phyloP scores from a whole-genome alignment of 441 rosid species.

The Pelargonium australe region DNA sequence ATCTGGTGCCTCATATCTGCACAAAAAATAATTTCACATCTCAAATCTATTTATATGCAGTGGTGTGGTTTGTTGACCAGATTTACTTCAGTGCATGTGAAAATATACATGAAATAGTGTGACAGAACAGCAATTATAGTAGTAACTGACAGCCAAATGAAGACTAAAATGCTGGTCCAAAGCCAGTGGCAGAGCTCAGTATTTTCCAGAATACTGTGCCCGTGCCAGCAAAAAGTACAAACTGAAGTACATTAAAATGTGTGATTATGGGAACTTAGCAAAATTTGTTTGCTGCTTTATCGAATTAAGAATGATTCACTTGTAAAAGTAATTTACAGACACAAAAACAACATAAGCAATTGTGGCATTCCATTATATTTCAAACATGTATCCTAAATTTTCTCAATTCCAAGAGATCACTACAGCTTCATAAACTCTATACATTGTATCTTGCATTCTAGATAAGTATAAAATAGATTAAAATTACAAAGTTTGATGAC shows the following conservation, averaged over 20 bases:
- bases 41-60: slow-evolving; percentile 18
- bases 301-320: neutral
- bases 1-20: slow-evolving; percentile 61
- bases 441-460: too few species aligned
- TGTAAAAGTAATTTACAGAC: too few species aligned
- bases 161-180: neutral
- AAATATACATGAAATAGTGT: neutral
- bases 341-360: too few species aligned
- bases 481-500: too few species aligned
- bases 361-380: too few species aligned
- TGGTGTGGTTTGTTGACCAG: slow-evolving; percentile 5
- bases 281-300: neutral
- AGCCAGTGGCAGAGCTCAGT: neutral
- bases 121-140: neutral
- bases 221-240: neutral
- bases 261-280: slow-evolving; percentile 1
- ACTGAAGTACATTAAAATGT: neutral
- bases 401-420: too few species aligned
- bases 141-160: neutral
- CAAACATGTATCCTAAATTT: too few species aligned
- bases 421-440: too few species aligned
- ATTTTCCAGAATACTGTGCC: neutral
- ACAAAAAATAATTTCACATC: slow-evolving; percentile 19
- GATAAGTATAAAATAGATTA: too few species aligned
- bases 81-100: neutral